Conservation (phyloP, 495 filamentous ascomycete species). For the Xylaria telfairii region DNA sequence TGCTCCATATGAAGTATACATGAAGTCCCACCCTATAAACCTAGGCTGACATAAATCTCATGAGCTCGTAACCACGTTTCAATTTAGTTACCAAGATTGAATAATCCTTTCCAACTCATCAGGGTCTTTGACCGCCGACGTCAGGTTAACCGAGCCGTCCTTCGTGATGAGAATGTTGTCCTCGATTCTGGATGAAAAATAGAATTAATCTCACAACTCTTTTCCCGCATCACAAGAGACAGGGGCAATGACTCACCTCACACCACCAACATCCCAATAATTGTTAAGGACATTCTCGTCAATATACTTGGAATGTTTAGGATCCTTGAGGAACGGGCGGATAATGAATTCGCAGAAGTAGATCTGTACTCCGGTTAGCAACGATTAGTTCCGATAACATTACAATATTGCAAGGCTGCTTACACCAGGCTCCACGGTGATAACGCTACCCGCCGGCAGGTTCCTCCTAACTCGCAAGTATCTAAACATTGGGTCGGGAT, state of each 20-base stretch:
- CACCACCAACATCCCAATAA: slow-evolving; percentile 91
- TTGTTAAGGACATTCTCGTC: slow-evolving; percentile 72
- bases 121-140: slow-evolving; percentile 73
- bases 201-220: background rate
- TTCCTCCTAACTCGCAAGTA: slow-evolving; percentile 83
- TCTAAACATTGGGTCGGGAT: slow-evolving; percentile 81
- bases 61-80: background rate
- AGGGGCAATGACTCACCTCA: slow-evolving; percentile 53
- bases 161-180: slow-evolving; percentile 82
- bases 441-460: slow-evolving; percentile 76
- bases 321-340: slow-evolving; percentile 75
- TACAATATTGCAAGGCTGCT: slow-evolving; percentile 33
- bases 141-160: slow-evolving; percentile 79
- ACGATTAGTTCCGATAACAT: background rate
- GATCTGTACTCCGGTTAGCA: slow-evolving; percentile 55
- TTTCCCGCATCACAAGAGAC: background rate
- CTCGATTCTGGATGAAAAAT: slow-evolving; percentile 50
- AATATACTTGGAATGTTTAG: slow-evolving; percentile 74
- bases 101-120: slow-evolving; percentile 72
- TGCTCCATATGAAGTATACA: background rate
- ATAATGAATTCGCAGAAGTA: slow-evolving; percentile 97
- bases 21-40: background rate
- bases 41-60: background rate
- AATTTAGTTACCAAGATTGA: slow-evolving; percentile 29
- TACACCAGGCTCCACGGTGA: slow-evolving; percentile 91